These are phyloP conservation scores for Bassia scoparia DNA, from an alignment of 148 eudicot genomes.

Conservation along the genomic window DNA sequence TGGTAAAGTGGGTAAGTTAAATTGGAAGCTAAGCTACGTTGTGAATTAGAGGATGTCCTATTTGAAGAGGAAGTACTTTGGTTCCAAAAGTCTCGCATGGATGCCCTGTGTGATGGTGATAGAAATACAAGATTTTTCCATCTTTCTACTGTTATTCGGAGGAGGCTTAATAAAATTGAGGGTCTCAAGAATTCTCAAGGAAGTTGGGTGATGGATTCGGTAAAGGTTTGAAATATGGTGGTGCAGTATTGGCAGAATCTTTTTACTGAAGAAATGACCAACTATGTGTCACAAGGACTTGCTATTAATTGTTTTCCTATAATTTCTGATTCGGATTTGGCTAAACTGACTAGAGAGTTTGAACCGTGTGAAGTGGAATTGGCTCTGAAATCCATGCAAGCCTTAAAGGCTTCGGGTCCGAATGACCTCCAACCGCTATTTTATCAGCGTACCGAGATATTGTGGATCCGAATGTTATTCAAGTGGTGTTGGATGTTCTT, in stretches of 20 bases:
- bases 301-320: too few species aligned
- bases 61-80: not conserved
- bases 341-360: too few species aligned
- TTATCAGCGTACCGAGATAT: too few species aligned
- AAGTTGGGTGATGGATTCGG: not conserved
- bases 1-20: not conserved
- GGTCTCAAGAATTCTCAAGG: not conserved
- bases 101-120: not conserved
- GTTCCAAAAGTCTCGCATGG: not conserved
- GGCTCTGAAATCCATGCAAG: too few species aligned
- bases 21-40: not conserved
- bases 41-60: not conserved
- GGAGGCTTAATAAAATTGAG: not conserved
- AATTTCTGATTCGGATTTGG: not conserved
- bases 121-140: not conserved
- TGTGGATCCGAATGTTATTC: too few species aligned
- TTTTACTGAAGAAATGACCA: not conserved
- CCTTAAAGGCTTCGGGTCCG: too few species aligned
- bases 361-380: too few species aligned
- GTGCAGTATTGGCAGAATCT: not conserved
- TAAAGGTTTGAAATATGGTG: not conserved
- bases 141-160: not conserved
- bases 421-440: too few species aligned
- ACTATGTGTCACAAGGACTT: not conserved
- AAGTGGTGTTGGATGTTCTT: too few species aligned